These are phyloP conservation scores for Saccharomycopsis selenospora DNA, from an alignment of 805 yeast species.

Conservation along the genomic window DNA sequence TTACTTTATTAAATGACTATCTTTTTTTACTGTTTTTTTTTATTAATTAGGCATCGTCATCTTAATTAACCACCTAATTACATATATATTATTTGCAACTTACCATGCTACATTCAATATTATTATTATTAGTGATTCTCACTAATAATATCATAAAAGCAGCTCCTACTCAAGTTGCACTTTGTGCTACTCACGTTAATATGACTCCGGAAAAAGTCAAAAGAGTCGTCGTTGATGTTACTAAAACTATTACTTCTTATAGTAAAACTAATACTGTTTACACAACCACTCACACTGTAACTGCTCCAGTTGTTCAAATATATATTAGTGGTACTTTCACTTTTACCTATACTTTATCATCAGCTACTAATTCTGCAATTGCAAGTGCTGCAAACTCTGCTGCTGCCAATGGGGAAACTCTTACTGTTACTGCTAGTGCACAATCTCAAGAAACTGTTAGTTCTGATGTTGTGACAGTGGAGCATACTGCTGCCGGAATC, in stretches of 20 bases:
- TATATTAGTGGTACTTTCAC: slow-evolving; percentile 42
- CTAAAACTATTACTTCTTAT: slow-evolving; percentile 31
- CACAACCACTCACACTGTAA: slow-evolving; percentile 36
- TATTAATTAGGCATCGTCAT: too few species aligned
- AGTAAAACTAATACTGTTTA: slow-evolving; percentile 25
- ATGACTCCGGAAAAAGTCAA: slow-evolving; percentile 12
- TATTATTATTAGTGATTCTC: background rate
- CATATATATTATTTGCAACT: too few species aligned
- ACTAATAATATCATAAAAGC: background rate
- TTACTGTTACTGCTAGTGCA: slow-evolving; percentile 29
- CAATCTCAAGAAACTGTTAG: slow-evolving; percentile 28
- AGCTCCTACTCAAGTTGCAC: slow-evolving; percentile 14
- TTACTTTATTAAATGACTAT: too few species aligned
- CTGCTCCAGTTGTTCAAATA: slow-evolving; percentile 46
- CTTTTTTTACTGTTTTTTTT: too few species aligned
- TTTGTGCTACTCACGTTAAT: too few species aligned
- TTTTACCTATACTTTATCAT: slow-evolving; percentile 39
- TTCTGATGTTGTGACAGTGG: slow-evolving; percentile 19
- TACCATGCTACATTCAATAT: background rate
- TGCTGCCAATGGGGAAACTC: slow-evolving; percentile 19
- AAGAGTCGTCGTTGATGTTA: slow-evolving; percentile 22
- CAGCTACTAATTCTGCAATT: slow-evolving; percentile 25
- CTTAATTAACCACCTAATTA: too few species aligned
- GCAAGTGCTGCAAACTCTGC: slow-evolving; percentile 23
- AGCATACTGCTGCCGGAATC: slow-evolving; percentile 29